Evolutionary conservation across 495 filamentous ascomycete species (phyloP).

Genomic region (Podospora sp.): DNA sequence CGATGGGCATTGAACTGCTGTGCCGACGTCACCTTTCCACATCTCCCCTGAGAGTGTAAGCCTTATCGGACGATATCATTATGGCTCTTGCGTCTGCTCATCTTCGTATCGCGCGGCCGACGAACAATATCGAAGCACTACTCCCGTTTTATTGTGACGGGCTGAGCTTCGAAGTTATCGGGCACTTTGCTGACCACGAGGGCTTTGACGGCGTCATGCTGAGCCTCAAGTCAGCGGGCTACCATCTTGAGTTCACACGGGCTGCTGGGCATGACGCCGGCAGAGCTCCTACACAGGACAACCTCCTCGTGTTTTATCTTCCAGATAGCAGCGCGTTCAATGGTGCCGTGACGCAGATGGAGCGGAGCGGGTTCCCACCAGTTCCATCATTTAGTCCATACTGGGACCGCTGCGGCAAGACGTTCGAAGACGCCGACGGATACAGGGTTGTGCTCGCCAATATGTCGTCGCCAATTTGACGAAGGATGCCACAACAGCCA

Average conservation of each 20-base stretch:
- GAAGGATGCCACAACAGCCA: neutral
- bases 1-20: neutral
- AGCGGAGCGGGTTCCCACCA: constrained; percentile 24
- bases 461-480: constrained; percentile 30
- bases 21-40: constrained; percentile 6
- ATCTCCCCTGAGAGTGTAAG: neutral
- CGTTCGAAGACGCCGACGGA: constrained; percentile 42
- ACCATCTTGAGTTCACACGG: constrained; percentile 41
- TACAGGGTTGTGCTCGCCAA: constrained; percentile 41
- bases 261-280: constrained; percentile 30
- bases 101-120: constrained; percentile 40
- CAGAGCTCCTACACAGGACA: constrained; percentile 38
- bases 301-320: constrained; percentile 41
- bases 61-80: neutral
- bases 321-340: constrained; percentile 25
- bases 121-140: constrained; percentile 35
- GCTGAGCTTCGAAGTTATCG: constrained; percentile 34
- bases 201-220: constrained; percentile 40
- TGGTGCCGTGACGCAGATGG: constrained; percentile 32
- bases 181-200: constrained; percentile 32
- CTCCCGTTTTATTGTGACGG: constrained; percentile 39
- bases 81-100: constrained; percentile 32
- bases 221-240: constrained; percentile 28
- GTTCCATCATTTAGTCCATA: constrained; percentile 39
- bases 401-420: constrained; percentile 39